Evolutionary conservation across 352 stramenopile genomes (phyloP), one percentile per base, ranked within the genome.

Genomic region (Globisporangium nodosum): DNA sequence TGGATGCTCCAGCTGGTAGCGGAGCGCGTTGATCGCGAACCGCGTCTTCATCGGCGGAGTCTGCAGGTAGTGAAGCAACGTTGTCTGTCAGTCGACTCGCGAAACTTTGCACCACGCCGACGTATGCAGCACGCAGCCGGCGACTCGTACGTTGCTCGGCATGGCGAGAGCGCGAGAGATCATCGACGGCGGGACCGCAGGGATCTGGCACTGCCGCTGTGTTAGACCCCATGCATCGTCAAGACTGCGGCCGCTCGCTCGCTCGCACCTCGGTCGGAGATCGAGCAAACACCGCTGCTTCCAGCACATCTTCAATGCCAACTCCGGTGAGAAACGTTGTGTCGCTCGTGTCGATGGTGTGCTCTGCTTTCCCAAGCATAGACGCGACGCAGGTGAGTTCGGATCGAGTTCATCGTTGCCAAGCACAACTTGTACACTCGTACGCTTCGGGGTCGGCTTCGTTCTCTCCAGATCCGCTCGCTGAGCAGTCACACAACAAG

Each of bases 261-360:
- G 37, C 37, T 49, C 43, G 43, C 43, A 84, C 75, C 64, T 85
- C 70, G 20, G 58, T 60, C 33, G 53, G 56, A 18, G 37, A 56
- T 15, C 54, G 39, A 18, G 52, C 47, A 9, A 58, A 60, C 13
- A 65, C 56, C 2, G 61, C 63, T 15, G 56, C 61, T 8, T 54
- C 64, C 35, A 88, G 40, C 24, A 85, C 61, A 49, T 87, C 78
- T 65, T 89, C 81, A 47, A 91, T 85, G 1, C 75, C 76, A 18
- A 92, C 76, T 20, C 82, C 78, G 3, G 82, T 92, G 48, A 92
- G 56, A 42, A 90, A 92, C 5, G 80, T 92, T n/a, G 76, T 70
- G 58, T 92, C 78, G 18, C 68, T 81, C 6, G 66, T 69, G 45
- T 85, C 74, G n/a, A 82, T 71, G 13, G 30, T 52, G 27, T 54